Evolutionary conservation across 306 rosid species (phyloP), one percentile per base, ranked within the genome.

Genomic region (Canavalia gladiata): DNA sequence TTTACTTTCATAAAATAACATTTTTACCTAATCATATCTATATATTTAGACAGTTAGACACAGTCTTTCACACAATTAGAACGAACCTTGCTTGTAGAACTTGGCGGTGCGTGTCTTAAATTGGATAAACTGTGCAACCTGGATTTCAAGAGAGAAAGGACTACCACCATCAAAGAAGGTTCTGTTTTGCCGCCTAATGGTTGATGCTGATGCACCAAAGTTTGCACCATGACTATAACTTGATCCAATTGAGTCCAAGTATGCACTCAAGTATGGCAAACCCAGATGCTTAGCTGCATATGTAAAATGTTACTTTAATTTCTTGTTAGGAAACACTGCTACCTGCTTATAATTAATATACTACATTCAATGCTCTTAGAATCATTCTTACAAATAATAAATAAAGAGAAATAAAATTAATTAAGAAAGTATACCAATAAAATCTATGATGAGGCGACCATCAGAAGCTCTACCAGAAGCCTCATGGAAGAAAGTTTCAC

Each of bases 141-240:
- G 98, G 49, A 94, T 79, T 56, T 94, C 94, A 25, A 92, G 88
- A 35, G 77, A 35, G 84, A 94, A 92, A 0, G 98, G 97, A 47
- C 88, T 82, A 4, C 89, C 89, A 0, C 95, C 94, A 13, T 80
- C 77, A 46, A 87, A 94, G 80, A 56, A 72, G 0, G 97, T 87
- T 60, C 41, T 93, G 47, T 94, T 89, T 47, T 83, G 88, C 8
- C 83, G 59, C 85, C 89, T 73, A 28, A 92, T 84, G 7, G 93
- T 94, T 39, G 97, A 72, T 74, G 97, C 90, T 33, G 97, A 94
- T 9, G 92, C 89, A 0, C 94, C 98, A n/a, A 94, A 94, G 76
- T 94, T 94, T 1, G 97, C 98, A 18, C 97, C 97, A 0, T 90
- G 87, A n/a, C 88, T 68, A 41, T 90, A 94, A 54, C 82, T 94